Percentiles rank a stretch among this genome's conserved stretches.
These are phyloP conservation scores for Ceriops decandra DNA, from an alignment of 345 rosid species.

Conservation along the genomic window DNA sequence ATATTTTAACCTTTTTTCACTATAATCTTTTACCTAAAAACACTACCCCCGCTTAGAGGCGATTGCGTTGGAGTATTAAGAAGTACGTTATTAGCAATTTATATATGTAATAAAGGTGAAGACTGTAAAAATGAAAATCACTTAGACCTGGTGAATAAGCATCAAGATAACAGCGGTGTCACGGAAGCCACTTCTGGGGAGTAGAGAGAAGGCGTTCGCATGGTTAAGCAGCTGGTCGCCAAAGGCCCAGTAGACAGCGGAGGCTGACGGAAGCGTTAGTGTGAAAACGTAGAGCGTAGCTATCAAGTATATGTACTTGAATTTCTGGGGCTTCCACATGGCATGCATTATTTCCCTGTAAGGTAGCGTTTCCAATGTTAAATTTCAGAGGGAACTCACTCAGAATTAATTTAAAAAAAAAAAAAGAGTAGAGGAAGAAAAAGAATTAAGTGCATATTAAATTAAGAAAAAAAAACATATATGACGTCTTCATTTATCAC, in stretches of 20 bases:
- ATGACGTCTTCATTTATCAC: not conserved
- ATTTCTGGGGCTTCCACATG: constrained; percentile 99
- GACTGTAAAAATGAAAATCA: no score
- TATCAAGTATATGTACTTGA: constrained; percentile 89
- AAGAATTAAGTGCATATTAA: no score
- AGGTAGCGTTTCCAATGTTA: not conserved
- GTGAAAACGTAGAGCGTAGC: constrained; percentile 97
- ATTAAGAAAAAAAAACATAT: not conserved
- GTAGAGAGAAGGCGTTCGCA: constrained; percentile 83
- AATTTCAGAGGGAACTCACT: not conserved
- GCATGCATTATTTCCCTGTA: constrained; percentile 98
- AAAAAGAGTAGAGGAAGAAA: not conserved
- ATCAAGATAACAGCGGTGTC: constrained; percentile 89
- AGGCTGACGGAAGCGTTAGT: constrained; percentile 83
- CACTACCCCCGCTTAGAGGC: no score
- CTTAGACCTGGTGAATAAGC: constrained; percentile 90
- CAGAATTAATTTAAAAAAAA: not conserved
- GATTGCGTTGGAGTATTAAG: no score
- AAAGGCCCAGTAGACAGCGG: constrained; percentile 97
- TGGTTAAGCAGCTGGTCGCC: constrained; percentile 88
- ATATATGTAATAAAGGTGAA: no score
- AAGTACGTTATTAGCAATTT: no score
- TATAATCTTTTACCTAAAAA: no score
- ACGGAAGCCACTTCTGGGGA: constrained; percentile 72
- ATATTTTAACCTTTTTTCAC: not conserved